Evolutionary conservation across 2,329 filamentous ascomycete species (phyloP), one percentile per base, ranked within the genome.

Genomic region (Zymoseptoria ardabiliae): DNA sequence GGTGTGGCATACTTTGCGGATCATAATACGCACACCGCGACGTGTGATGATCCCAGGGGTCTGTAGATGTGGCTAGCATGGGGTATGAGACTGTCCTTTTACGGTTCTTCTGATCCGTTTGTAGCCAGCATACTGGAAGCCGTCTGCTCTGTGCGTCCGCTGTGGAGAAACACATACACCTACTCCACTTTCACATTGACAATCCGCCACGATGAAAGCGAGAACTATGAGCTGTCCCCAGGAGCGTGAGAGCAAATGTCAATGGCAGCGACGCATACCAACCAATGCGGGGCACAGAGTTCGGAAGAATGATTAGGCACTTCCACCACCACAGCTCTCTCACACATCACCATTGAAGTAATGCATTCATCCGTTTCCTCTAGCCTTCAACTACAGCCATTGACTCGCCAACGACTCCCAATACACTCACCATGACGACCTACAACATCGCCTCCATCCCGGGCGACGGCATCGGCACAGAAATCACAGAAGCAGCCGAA

Each of bases 401-500:
- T 48, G 11, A 49, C 28, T 6, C 50, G 22, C 21, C 9, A 19
- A 21, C 20, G 20, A 17, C 19, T 19, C 23, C 48, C 45, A 50
- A 25, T 55, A 49, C 54, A 57, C 30, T 55, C 30, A 55, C n/a
- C 41, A 61, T 57, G 56, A 57, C 58, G 22, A 64, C 62, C 10
- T 68, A 65, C 60, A 64, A 64, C 35, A 65, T 68, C 41, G 63
- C 66, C 57, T 63, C 60, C 57, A 85, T 87, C 61, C 81, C 85
- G 7, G 83, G 82, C 13, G 83, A 87, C 68, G 83, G 85, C 23
- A 86, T 88, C 55, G 84, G 85, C 25, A 77, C 78, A 1, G 84
- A 87, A 69, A 84, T 87, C n/a, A 78, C 86, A 30, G 75, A 78
- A 25, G 83, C 82, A 2, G 80, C 82, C 3, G 75, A 79, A 8